Evolutionary conservation across 164 flowering plant genomes (phyloP), one percentile per base, ranked within the genome.

Genomic region (Echeveria elegans): DNA sequence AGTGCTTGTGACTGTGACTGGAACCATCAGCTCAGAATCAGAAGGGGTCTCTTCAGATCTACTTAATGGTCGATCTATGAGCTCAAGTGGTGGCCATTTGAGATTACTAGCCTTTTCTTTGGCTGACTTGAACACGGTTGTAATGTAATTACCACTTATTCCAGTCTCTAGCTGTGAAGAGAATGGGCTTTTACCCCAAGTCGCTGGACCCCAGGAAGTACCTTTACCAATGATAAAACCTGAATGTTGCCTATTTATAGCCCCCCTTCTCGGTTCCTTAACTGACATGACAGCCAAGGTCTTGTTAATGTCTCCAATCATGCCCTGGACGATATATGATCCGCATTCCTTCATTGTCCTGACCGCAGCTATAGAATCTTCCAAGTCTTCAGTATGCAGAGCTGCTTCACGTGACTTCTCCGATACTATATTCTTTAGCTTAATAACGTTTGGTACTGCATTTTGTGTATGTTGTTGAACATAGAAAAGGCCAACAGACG

Each of bases 401-500:
- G 72, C 68, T 43, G 79, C 72, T 66, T 84, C 91, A 36, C 66
- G 86, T 48, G 92, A 84, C 70, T 82, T 87, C 64, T 76, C 79
- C 50, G 58, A 73, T 30, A 88, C 71, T 12, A 70, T 79, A 43
- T 78, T 83, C 72, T 76, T 84, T 70, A 83, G 83, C 66, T 48
- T 68, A 41, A 86, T 32, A 6, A 88, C 76, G 61, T 84, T 86
- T 8, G 97, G 95, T n/a, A 83, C 80, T 28, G 91, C 88, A 72
- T 79, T 85, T 59, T 83, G 90, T 15, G 86, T 73, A 71, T 93
- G 98, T 72, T 90, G 92, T 68, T 90, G 98, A 50, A 93, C 74
- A 68, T 82, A 90, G 82, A 82, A 93, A 71, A 93, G 96, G 62
- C 97, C 98, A 5, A 87, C 88, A 0, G 97, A 89, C 75, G 97